Evolutionary conservation across 495 filamentous ascomycete species (phyloP).

Genomic region (Xylaria acuta): DNA sequence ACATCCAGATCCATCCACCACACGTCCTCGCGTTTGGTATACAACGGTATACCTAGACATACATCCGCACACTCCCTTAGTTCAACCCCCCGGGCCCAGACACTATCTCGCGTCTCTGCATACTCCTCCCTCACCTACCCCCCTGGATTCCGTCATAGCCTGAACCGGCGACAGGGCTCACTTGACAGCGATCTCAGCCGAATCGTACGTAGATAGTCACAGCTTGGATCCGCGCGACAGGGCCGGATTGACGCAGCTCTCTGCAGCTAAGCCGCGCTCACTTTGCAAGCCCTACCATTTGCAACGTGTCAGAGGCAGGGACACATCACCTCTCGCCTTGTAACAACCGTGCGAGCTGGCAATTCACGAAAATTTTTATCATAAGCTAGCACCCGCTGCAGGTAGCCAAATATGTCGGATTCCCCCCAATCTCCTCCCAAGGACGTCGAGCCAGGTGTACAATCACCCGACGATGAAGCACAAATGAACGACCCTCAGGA

Average conservation of each 20-base stretch:
- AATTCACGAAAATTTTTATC: conserved; percentile 61
- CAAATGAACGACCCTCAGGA: conserved; percentile 66
- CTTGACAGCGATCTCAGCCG: conserved; percentile 40
- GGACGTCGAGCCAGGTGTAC: conserved; percentile 90
- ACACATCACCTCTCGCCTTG: conserved; percentile 57
- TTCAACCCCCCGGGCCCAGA: conserved; percentile 19
- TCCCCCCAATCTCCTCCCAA: conserved; percentile 93
- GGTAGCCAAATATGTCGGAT: conserved; percentile 87
- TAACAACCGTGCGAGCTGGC: conserved; percentile 60
- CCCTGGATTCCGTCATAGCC: conserved; percentile 55
- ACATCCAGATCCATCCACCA: conserved; percentile 24
- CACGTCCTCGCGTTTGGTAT: conserved; percentile 21
- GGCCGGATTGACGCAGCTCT: conserved; percentile 53
- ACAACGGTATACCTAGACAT: conserved; percentile 26
- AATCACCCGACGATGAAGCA: conserved; percentile 86
- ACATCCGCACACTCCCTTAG: conserved; percentile 18
- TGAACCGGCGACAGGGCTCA: conserved; percentile 51
- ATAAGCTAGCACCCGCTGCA: conserved; percentile 68
- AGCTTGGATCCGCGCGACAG: conserved; percentile 47
- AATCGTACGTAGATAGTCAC: conserved; percentile 49
- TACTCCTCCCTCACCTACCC: conserved; percentile 40
- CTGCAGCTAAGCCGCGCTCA: conserved; percentile 56
- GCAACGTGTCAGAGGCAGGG: conserved; percentile 60
- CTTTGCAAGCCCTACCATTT: conserved; percentile 58
- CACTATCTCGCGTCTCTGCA: conserved; percentile 34